A percentile compares a stretch with the other conserved stretches of the same genome.
Conservation (phyloP, 495 filamentous ascomycete species). For the Hypomontagnella monticulosa region DNA sequence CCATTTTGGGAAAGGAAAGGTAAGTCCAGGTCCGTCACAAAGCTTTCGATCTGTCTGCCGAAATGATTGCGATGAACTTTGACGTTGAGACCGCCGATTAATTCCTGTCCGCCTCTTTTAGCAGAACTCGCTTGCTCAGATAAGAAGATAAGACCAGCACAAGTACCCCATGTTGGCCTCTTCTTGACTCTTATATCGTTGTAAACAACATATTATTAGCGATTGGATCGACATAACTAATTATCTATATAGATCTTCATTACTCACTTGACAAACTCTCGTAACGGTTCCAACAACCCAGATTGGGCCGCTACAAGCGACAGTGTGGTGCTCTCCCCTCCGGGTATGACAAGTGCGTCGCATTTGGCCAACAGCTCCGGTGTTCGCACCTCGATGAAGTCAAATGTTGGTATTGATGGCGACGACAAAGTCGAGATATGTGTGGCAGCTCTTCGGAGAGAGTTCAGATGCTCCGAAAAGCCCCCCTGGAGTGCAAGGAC, state of each 20-base stretch:
- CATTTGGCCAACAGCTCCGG: conserved; percentile 73
- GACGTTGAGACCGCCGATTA: conserved; percentile 92
- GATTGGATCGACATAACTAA: not conserved
- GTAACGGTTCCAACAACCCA: conserved; percentile 81
- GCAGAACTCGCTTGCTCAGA: conserved; percentile 87
- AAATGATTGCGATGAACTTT: conserved; percentile 96
- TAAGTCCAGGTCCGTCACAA: conserved; percentile 78
- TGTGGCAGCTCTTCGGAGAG: conserved; percentile 73
- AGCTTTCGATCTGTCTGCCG: conserved; percentile 92
- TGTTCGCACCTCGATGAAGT: conserved; percentile 83
- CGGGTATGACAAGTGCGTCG: conserved; percentile 88
- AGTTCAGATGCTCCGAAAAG: conserved; percentile 85
- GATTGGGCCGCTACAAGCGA: conserved; percentile 85
- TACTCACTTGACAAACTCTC: conserved; percentile 92
- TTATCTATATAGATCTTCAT: not conserved
- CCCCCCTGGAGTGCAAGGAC: conserved; percentile 95
- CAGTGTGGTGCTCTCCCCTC: conserved; percentile 94
- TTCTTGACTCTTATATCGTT: conserved; percentile 59
- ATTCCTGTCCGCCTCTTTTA: conserved; percentile 90
- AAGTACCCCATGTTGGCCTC: conserved; percentile 95
- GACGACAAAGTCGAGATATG: conserved; percentile 32
- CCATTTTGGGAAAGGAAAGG: conserved; percentile 68
- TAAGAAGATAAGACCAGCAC: conserved; percentile 92
- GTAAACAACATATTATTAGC: conserved; percentile 21
- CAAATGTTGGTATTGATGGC: conserved; percentile 49